These are phyloP conservation scores for Striga hermonthica DNA, from an alignment of 305 asterid species.

Conservation along the genomic window DNA sequence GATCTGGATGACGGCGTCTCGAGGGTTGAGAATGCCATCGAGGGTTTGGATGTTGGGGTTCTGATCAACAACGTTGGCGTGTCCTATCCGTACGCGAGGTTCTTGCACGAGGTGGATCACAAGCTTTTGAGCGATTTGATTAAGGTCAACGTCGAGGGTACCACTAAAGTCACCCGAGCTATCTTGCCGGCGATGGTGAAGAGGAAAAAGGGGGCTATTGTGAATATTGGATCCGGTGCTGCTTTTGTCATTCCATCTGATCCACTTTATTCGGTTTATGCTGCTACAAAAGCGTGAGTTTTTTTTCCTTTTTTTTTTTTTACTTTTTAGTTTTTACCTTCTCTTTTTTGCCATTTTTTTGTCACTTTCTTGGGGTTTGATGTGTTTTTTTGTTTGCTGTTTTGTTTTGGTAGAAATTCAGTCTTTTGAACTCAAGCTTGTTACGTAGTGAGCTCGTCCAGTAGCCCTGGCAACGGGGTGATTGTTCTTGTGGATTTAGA, in stretches of 20 bases:
- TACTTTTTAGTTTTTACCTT: not conserved
- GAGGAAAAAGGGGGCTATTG: slow-evolving; percentile 81
- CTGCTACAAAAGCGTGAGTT: slow-evolving; percentile 78
- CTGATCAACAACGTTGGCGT: slow-evolving; percentile 79
- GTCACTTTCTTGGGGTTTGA: not conserved
- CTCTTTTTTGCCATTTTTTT: not conserved
- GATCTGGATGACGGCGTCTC: slow-evolving; percentile 69
- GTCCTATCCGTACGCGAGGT: slow-evolving; percentile 85
- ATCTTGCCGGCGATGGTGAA: slow-evolving; percentile 80
- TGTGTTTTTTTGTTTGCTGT: slow-evolving; percentile 1
- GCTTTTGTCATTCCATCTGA: slow-evolving; percentile 78
- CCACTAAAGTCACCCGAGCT: slow-evolving; percentile 76
- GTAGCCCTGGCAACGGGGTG: not conserved
- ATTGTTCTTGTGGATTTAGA: not conserved
- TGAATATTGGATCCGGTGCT: slow-evolving; percentile 90
- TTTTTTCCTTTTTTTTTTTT: not conserved
- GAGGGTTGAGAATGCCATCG: slow-evolving; percentile 60
- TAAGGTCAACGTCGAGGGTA: slow-evolving; percentile 82
- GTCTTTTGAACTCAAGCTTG: slow-evolving; percentile 9
- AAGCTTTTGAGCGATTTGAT: slow-evolving; percentile 61
- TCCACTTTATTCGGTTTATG: slow-evolving; percentile 90
- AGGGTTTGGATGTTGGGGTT: slow-evolving; percentile 76
- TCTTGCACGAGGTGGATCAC: slow-evolving; percentile 85
- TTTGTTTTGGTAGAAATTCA: not conserved
- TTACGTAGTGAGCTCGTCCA: slow-evolving; percentile 4